phyloP scores from a whole-genome alignment of 441 rosid genomes.

The Kokia cookei region DNA sequence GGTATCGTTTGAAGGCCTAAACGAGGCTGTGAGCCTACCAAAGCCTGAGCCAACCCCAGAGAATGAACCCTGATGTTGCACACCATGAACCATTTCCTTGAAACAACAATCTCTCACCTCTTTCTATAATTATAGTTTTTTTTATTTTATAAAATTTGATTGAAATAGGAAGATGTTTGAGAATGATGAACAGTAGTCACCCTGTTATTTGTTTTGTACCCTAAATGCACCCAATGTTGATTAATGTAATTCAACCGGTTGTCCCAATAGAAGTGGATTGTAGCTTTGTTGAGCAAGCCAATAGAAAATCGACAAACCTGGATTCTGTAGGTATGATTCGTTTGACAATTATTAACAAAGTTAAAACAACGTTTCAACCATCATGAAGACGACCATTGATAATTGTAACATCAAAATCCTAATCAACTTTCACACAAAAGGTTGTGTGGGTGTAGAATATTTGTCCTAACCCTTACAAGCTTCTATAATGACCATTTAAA shows the following conservation, averaged over 20 bases:
- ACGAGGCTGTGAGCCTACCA: conserved; percentile 15
- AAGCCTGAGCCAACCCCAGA: conserved; percentile 1
- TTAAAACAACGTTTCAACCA: background rate
- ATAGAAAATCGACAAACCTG: background rate
- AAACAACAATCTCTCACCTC: background rate
- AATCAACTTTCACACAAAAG: conserved; percentile 1
- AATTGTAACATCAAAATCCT: conserved; percentile 8
- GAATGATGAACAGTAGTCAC: background rate
- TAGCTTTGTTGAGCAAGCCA: background rate
- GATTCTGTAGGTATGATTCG: background rate
- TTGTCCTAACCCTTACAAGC: conserved; percentile 7
- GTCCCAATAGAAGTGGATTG: too few relatives aligned
- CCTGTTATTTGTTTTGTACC: background rate
- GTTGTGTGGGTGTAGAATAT: conserved; percentile 4
- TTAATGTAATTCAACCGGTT: too few relatives aligned
- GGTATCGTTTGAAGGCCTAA: conserved; percentile 20
- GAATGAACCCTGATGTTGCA: conserved; percentile 1
- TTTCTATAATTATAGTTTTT: background rate
- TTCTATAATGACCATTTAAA: conserved; percentile 10
- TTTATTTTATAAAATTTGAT: too few relatives aligned
- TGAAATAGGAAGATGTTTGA: conserved; percentile 10
- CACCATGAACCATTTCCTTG: background rate
- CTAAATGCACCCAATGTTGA: too few relatives aligned
- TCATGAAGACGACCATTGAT: background rate
- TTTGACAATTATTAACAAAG: background rate